phyloP scores from a whole-genome alignment of 2,329 filamentous ascomycete genomes.

The Emergomyces orientalis region DNA sequence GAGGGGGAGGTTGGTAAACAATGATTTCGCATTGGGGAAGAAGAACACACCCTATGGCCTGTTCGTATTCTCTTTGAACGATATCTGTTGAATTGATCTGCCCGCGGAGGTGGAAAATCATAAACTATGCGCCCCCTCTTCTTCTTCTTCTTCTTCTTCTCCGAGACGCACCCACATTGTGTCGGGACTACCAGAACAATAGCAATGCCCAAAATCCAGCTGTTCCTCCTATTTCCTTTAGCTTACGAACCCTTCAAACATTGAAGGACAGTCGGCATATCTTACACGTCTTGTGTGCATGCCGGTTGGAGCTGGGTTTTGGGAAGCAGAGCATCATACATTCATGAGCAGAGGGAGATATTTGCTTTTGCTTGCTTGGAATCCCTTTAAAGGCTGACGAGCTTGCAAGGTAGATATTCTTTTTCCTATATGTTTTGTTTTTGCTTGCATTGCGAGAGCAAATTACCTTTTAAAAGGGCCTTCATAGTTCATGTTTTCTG shows the following conservation, averaged over 20 bases:
- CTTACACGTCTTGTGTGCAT: conserved; percentile 35
- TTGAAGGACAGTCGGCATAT: conserved; percentile 29
- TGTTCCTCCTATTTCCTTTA: conserved; percentile 20
- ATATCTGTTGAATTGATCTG: background rate
- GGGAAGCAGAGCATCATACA: background rate
- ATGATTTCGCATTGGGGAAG: background rate
- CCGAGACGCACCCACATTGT: background rate
- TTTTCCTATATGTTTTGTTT: conserved; percentile 8
- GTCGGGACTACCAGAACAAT: background rate
- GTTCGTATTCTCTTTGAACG: background rate
- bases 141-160: background rate
- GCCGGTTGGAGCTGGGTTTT: conserved; percentile 32
- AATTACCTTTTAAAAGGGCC: conserved; percentile 27
- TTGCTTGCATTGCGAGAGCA: conserved; percentile 30
- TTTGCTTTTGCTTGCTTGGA: conserved; percentile 11
- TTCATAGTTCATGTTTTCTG: conserved; percentile 40
- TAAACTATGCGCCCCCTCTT: no score
- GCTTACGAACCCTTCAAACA: conserved; percentile 25
- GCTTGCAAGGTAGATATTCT: conserved; percentile 6
- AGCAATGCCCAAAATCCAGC: conserved; percentile 19
- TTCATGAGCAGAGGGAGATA: background rate
- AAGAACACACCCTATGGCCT: background rate
- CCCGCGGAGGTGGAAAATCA: background rate
- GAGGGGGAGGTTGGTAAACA: background rate
- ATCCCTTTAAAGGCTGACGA: background rate